Percentiles rank a stretch among this genome's conserved stretches.
These are phyloP conservation scores for Sphenostylis stenocarpa DNA, from an alignment of 306 rosid genomes.

Conservation along the genomic window DNA sequence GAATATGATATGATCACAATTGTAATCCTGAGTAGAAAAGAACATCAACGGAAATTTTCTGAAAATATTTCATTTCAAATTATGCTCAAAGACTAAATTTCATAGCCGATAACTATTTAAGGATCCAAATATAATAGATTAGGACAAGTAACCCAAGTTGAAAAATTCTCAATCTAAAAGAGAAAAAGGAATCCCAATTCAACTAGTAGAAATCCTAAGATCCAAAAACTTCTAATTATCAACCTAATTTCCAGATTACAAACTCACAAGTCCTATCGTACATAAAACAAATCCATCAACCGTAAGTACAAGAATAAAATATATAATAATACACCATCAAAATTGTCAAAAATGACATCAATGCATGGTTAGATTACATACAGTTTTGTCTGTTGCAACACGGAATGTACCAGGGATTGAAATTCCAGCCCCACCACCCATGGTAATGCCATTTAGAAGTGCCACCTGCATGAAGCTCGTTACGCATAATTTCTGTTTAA, in stretches of 20 bases:
- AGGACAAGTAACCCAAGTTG: neutral
- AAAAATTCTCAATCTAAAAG: neutral
- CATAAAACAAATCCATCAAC: conserved; percentile 9
- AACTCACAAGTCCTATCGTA: neutral
- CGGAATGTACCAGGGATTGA: conserved; percentile 90
- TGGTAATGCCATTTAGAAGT: conserved; percentile 83
- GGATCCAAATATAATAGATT: neutral
- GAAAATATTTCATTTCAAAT: no score
- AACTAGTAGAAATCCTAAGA: neutral
- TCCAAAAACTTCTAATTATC: neutral
- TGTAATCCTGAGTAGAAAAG: neutral
- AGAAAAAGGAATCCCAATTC: neutral
- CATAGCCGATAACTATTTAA: neutral
- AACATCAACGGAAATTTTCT: neutral
- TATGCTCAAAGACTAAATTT: neutral
- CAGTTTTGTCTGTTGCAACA: conserved; percentile 87
- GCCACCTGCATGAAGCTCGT: conserved; percentile 63
- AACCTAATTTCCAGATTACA: neutral
- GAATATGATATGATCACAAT: neutral
- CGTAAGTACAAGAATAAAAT: neutral
- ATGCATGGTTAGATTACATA: conserved; percentile 37
- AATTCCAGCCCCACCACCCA: conserved; percentile 98
- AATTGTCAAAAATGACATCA: conserved; percentile 7
- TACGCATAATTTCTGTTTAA: neutral
- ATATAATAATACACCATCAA: neutral